Conservation (phyloP, 148 eudicot genomes). For the Rhododendron ovatum region DNA sequence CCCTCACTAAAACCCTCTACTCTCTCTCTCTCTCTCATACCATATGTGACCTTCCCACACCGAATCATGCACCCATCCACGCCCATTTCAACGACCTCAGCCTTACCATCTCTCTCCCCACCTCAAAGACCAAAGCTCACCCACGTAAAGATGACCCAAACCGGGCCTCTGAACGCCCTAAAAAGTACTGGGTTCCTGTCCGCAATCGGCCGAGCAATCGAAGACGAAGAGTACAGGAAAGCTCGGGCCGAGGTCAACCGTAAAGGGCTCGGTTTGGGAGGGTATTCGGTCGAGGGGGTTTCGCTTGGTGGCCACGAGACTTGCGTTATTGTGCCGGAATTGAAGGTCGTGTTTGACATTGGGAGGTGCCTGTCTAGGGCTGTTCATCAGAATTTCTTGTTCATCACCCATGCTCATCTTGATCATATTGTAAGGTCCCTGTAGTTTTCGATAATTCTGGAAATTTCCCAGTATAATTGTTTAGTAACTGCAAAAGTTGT, state of each 20-base stretch:
- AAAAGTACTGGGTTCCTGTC: constrained; percentile 58
- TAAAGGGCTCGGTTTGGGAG: constrained; percentile 57
- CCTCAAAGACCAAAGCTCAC: neutral
- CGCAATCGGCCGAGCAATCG: constrained; percentile 72
- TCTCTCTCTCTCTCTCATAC: constrained; percentile 1
- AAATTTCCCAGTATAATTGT: neutral
- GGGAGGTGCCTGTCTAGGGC: constrained; percentile 87
- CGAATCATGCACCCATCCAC: constrained; percentile 35
- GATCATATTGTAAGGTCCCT: constrained; percentile 69
- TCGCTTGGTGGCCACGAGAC: constrained; percentile 95
- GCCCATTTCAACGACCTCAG: constrained; percentile 27
- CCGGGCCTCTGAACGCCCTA: constrained; percentile 18
- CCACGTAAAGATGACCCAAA: constrained; percentile 11
- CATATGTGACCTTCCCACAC: neutral
- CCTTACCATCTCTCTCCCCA: constrained; percentile 31
- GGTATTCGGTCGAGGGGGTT: constrained; percentile 68
- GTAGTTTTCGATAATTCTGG: neutral
- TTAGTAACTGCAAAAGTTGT: neutral
- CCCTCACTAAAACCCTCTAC: constrained; percentile 18
- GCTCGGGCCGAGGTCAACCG: constrained; percentile 73
- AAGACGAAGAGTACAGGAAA: constrained; percentile 87
- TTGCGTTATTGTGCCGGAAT: constrained; percentile 77
- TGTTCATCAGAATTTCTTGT: constrained; percentile 78
- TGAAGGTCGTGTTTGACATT: constrained; percentile 82
- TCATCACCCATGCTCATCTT: constrained; percentile 93